Conservation (phyloP, 129 eudicot species). For the Apium graveolens region DNA sequence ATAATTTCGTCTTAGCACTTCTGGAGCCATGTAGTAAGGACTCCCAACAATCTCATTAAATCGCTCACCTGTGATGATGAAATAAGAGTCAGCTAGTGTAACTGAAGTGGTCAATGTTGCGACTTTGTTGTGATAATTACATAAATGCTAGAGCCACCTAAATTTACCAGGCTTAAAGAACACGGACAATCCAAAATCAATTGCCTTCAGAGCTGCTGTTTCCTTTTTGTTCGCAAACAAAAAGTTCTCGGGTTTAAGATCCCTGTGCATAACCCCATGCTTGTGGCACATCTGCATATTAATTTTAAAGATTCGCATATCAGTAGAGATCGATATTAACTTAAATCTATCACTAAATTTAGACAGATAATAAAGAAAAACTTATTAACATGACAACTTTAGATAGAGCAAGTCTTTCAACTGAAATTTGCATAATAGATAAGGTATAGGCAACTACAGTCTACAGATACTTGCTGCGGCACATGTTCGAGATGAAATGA, state of each 20-base stretch:
- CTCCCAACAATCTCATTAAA: slow-evolving; percentile 43
- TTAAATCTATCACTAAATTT: too few species aligned
- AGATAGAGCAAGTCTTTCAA: neutral
- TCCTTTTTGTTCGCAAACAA: slow-evolving; percentile 35
- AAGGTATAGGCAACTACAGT: slow-evolving; percentile 1
- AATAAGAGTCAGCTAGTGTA: neutral
- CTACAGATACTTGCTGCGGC: neutral
- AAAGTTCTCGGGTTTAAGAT: slow-evolving; percentile 34
- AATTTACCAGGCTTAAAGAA: slow-evolving; percentile 32
- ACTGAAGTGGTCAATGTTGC: neutral
- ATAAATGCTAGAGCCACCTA: neutral
- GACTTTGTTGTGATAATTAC: neutral
- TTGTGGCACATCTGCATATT: slow-evolving; percentile 26
- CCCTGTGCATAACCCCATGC: slow-evolving; percentile 37
- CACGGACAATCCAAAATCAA: slow-evolving; percentile 37
- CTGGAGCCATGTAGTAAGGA: slow-evolving; percentile 40
- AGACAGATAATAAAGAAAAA: neutral
- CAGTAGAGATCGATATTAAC: neutral
- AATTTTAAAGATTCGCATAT: neutral
- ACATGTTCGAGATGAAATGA: neutral
- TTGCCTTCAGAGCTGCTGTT: slow-evolving; percentile 32
- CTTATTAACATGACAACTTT: neutral
- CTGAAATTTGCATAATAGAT: neutral
- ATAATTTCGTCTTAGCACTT: slow-evolving; percentile 25
- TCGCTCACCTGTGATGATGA: slow-evolving; percentile 15